Conservation (phyloP, 257 asterid species). For the Solanum sejunctum region DNA sequence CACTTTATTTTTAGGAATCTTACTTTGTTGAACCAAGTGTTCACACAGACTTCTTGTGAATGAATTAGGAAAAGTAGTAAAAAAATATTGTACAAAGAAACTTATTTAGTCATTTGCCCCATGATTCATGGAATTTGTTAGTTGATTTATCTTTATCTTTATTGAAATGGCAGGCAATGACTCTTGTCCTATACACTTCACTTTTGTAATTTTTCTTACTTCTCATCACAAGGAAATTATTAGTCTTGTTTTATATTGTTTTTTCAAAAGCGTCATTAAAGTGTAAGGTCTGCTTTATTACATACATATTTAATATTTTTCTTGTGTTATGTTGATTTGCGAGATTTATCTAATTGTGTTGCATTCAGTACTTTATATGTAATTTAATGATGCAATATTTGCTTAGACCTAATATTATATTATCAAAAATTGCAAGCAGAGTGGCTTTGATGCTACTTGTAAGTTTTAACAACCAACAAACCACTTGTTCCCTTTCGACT, state of each 20-base stretch:
- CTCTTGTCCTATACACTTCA: not conserved
- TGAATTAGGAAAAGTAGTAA: not conserved
- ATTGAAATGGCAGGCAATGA: slow-evolving; percentile 12
- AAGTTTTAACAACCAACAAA: not conserved
- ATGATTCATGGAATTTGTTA: slow-evolving; percentile 2
- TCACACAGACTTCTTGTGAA: not conserved
- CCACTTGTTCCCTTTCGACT: not conserved
- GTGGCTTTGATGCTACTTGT: not conserved
- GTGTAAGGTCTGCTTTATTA: not conserved
- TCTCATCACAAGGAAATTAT: not conserved
- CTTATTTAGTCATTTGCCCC: not conserved
- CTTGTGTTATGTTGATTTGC: not conserved
- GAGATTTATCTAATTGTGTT: not conserved
- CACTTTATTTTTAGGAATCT: not conserved
- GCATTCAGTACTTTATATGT: too few species aligned
- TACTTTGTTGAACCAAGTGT: not conserved
- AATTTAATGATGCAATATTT: not conserved
- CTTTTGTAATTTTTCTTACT: not conserved
- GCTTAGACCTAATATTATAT: not conserved
- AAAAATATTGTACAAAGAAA: not conserved
- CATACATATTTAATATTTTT: not conserved
- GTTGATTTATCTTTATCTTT: slow-evolving; percentile 2
- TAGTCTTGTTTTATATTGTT: not conserved
- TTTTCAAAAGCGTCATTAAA: not conserved
- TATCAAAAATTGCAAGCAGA: not conserved